These are phyloP conservation scores for Silene uniflora DNA, from an alignment of 148 eudicot genomes.

Conservation along the genomic window DNA sequence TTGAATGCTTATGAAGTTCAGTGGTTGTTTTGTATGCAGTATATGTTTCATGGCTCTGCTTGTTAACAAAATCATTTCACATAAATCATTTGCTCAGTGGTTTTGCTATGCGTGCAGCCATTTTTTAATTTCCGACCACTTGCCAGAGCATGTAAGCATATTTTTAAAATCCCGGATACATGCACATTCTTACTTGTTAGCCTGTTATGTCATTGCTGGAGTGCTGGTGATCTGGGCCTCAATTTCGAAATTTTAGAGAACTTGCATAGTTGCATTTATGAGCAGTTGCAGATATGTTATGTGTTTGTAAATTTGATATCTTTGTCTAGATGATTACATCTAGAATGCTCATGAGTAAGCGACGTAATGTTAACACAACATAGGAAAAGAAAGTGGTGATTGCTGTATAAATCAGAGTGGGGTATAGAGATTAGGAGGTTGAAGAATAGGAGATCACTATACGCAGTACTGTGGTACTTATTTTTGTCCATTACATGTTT, in stretches of 20 bases:
- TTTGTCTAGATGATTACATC: neutral
- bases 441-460: neutral
- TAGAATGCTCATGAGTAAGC: neutral
- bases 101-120: neutral
- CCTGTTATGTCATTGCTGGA: neutral
- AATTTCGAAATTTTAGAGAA: neutral
- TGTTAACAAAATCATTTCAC: neutral
- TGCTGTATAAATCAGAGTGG: too few relatives aligned
- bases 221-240: neutral
- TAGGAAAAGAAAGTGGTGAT: neutral
- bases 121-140: too few relatives aligned
- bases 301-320: neutral
- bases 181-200: neutral
- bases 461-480: neutral
- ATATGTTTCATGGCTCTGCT: neutral
- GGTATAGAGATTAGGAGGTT: neutral
- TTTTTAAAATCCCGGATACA: neutral
- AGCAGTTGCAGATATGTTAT: neutral
- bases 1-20: conserved; percentile 1
- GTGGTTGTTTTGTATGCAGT: neutral
- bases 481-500: neutral
- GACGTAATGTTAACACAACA: neutral
- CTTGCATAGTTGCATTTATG: neutral
- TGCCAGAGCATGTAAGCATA: neutral
- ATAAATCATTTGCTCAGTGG: too few relatives aligned